Percentiles rank a stretch among this genome's conserved stretches.
Conservation (phyloP, 2,329 filamentous ascomycete species). For the Arthrinium puccinioides region DNA sequence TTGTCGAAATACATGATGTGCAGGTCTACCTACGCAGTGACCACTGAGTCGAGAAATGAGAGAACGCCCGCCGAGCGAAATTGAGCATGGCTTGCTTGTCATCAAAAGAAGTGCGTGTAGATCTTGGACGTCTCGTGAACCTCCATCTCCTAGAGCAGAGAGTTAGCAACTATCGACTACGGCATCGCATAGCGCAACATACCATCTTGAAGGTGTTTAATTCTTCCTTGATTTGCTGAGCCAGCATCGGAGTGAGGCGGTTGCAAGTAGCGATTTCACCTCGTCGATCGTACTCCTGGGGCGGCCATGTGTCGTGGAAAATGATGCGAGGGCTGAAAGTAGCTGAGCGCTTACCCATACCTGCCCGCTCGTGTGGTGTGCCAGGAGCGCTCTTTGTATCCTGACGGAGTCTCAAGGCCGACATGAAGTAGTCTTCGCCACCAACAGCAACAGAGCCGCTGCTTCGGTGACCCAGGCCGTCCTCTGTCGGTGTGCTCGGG, state of each 20-base stretch:
- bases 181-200: conserved; percentile 24
- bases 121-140: conserved; percentile 98
- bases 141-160: conserved; percentile 81
- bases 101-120: conserved; percentile 99
- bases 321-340: conserved; percentile 89
- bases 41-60: conserved; percentile 10
- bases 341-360: conserved; percentile 49
- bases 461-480: conserved; percentile 59
- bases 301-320: conserved; percentile 95
- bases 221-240: conserved; percentile 99
- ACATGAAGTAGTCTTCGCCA: conserved; percentile 85
- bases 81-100: conserved; percentile 21
- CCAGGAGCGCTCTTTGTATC: conserved; percentile 75
- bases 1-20: conserved; percentile 42
- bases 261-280: conserved; percentile 98
- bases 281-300: conserved; percentile 89
- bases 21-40: conserved; percentile 23
- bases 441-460: conserved; percentile 66
- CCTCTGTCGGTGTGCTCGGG: conserved; percentile 81
- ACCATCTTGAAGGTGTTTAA: conserved; percentile 99
- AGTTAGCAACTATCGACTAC: conserved; percentile 27
- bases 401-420: conserved; percentile 62
- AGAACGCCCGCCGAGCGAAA: conserved; percentile 14
- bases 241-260: conserved; percentile 89
- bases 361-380: conserved; percentile 67